A percentile compares a stretch with the other conserved stretches of the same genome.
These are phyloP conservation scores for Starmerella apis DNA, from an alignment of 805 yeast genomes.

Conservation along the genomic window DNA sequence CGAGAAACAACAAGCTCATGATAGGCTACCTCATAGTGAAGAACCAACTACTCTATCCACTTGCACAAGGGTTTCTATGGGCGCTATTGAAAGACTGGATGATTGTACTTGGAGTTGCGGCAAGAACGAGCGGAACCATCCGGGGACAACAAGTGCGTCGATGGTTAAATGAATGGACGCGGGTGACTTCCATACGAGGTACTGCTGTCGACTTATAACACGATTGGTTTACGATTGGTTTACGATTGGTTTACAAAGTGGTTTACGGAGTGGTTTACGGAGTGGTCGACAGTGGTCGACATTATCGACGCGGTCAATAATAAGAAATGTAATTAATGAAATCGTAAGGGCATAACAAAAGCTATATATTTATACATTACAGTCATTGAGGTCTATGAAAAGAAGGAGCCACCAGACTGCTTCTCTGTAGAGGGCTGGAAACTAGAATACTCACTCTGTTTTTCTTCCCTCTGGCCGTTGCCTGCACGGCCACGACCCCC, in stretches of 20 bases:
- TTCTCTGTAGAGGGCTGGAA: background rate
- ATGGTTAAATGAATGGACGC: slow-evolving; percentile 18
- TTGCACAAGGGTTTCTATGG: slow-evolving; percentile 33
- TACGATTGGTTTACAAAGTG: no score
- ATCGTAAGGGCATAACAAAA: slow-evolving; percentile 1
- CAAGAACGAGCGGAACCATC: slow-evolving; percentile 17
- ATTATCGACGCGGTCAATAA: no score
- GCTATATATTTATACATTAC: background rate
- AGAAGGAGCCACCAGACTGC: slow-evolving; percentile 1
- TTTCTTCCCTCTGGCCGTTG: slow-evolving; percentile 1
- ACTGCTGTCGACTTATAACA: background rate
- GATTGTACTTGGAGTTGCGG: slow-evolving; percentile 14
- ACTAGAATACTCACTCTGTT: background rate
- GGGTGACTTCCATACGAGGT: background rate
- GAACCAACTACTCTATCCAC: slow-evolving; percentile 31
- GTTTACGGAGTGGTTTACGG: no score
- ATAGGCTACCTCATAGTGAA: slow-evolving; percentile 27
- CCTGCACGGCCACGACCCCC: slow-evolving; percentile 15
- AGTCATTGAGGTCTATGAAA: background rate
- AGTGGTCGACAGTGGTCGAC: no score
- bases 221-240: no score
- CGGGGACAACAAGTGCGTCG: slow-evolving; percentile 14
- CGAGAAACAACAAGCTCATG: slow-evolving; percentile 26
- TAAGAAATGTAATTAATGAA: background rate
- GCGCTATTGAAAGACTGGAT: slow-evolving; percentile 26